Evolutionary conservation across 176 grass and related monocot genomes (phyloP).

Genomic region (Bolboschoenus planiculmis): DNA sequence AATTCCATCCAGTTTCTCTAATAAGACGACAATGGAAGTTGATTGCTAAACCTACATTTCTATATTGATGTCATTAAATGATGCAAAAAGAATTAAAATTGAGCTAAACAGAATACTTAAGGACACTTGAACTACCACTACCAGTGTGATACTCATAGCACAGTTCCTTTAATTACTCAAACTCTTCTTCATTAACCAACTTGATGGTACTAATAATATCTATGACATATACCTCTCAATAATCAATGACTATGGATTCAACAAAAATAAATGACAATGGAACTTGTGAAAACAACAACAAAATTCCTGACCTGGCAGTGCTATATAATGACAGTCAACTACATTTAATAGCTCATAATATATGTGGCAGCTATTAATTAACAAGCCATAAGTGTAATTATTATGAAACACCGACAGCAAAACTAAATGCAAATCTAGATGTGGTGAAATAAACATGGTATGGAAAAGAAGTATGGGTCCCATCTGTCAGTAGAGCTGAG

Average conservation of each 20-base stretch:
- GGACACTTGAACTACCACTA: constrained; percentile 7
- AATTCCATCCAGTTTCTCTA: not conserved
- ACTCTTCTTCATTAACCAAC: not conserved
- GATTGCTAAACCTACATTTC: not conserved
- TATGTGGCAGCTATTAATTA: not conserved
- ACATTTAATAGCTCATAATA: not conserved
- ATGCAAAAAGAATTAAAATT: not conserved
- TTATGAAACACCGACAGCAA: not conserved
- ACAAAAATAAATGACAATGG: not conserved
- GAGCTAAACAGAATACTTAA: not conserved
- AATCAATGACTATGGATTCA: not conserved
- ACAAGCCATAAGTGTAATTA: not conserved
- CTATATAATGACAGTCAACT: not conserved
- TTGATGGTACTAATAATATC: not conserved
- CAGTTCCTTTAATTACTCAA: no score
- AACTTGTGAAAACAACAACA: not conserved
- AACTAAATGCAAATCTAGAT: not conserved
- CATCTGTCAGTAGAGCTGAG: not conserved
- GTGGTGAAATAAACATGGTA: not conserved
- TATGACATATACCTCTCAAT: not conserved
- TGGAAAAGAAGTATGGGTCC: not conserved
- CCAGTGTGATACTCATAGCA: not conserved
- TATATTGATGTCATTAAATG: not conserved
- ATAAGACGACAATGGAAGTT: not conserved
- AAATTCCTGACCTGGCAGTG: not conserved